phyloP scores from a whole-genome alignment of 495 filamentous ascomycete species.

The Cercophora newfieldiana region DNA sequence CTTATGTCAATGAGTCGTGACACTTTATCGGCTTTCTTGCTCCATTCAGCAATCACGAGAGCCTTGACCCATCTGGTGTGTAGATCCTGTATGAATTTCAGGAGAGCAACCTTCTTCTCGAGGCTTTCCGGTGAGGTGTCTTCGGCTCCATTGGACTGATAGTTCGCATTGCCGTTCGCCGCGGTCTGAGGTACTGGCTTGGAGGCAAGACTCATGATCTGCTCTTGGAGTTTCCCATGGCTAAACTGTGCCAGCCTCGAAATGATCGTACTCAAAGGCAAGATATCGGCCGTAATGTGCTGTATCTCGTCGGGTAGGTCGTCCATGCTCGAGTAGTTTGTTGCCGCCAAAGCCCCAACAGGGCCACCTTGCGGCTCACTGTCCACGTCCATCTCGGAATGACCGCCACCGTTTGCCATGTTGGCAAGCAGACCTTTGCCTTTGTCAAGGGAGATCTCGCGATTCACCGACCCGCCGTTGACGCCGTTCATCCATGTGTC shows the following conservation, averaged over 20 bases:
- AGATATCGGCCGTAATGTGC: constrained; percentile 75
- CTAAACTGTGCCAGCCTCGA: constrained; percentile 77
- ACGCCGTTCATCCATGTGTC: constrained; percentile 42
- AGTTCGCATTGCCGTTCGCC: constrained; percentile 51
- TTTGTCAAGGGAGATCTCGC: constrained; percentile 25
- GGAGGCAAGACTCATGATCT: constrained; percentile 68
- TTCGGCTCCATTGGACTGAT: constrained; percentile 31
- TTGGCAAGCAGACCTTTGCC: constrained; percentile 23
- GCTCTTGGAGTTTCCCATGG: constrained; percentile 70
- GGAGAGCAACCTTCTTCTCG: constrained; percentile 73
- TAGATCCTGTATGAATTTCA: constrained; percentile 65
- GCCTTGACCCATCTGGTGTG: constrained; percentile 78
- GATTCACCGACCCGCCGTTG: constrained; percentile 34
- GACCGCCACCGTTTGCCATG: constrained; percentile 31
- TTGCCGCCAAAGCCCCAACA: constrained; percentile 12
- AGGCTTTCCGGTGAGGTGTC: constrained; percentile 66
- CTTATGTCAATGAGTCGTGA: constrained; percentile 83
- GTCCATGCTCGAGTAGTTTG: constrained; percentile 38
- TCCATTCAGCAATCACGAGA: constrained; percentile 86
- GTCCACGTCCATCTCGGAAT: constrained; percentile 27
- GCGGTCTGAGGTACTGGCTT: constrained; percentile 53
- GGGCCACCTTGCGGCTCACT: constrained; percentile 13
- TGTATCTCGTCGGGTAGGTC: constrained; percentile 71
- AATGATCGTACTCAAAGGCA: constrained; percentile 68
- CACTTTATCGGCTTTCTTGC: constrained; percentile 71